Evolutionary conservation across 306 rosid genomes (phyloP), one percentile per base, ranked within the genome.

Genomic region (Prosopis cineraria): DNA sequence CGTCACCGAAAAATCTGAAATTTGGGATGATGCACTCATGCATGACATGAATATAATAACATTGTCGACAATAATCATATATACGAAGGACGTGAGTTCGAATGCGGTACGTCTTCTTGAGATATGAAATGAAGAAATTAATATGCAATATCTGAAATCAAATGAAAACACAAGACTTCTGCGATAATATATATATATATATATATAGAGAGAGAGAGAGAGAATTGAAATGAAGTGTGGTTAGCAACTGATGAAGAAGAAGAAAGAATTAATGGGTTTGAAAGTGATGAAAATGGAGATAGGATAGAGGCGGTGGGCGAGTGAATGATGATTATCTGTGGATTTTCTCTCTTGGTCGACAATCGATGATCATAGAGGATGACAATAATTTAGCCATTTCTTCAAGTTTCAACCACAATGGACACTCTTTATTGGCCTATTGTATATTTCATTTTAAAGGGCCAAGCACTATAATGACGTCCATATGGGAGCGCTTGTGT

Each of bases 101-200:
- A 25, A 25, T 25, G 3, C 8, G 14, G 25, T 44, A 43, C 73
- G 58, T 44, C 73, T 69, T 27, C 34, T 68, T 68, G 11, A 41
- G 22, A 12, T 25, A 14, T 43, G 53, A 68, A 41, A 25, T 25
- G 55, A 14, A 43, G 73, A 12, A 24, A 43, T 25, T 3, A 8
- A 25, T 12, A 0, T 20, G 29, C 16, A 7, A 29, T 43, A 44
- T 69, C 37, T 41, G 73, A 69, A 69, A 69, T 31, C 16, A 27
- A 69, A 27, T 16, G 73, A 27, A 69, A 52, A 52, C 73, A n/a
- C 39, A 25, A 14, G 73, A 68, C 56, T 41, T 68, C 6, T 6
- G n/a, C 13, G 47, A 34, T 29, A 0, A 1, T 17, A 63, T 0
- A n/a, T n/a, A n/a, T n/a, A n/a, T n/a, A n/a, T n/a, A n/a, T n/a